Base-by-base conservation (phyloP, 2,329 filamentous ascomycete genomes). In the Fusarium sp. region DNA sequence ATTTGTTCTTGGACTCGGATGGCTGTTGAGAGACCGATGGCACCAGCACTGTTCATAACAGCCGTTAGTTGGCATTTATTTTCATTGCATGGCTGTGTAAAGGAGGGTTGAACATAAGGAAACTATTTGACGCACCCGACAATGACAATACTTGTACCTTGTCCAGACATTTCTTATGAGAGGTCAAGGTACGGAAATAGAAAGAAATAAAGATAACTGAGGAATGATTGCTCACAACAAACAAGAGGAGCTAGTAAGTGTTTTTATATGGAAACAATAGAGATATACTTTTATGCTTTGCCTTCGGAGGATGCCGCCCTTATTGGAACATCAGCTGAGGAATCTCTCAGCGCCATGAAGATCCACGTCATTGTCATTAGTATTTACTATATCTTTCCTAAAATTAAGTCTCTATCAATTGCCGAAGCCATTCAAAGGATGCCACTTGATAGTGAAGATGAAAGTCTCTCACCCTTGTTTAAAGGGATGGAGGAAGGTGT, bases 1-100 rank as follows among this genome's bases (percentile, higher is more conserved):
- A 23, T 13, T 40, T 55, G 17, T 17, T 58, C 52, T 58, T 61
- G 58, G 14, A 61, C 17, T 20, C 20, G n/a, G 10, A 61, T 33
- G 9, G 58, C 58, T 6, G 41, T 40, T 17, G 58, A 58, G 3
- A 61, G 58, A 18, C 58, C 58, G 13, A 61, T 40, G 5, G 58
- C 58, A 13, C 58, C 58, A 27, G 58, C 58, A 2, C 58, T 61
- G 3, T 44, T 14, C 7, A 30, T 8, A 7, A 30, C 7, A 30
- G 4, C 30, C 4, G 30, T 30, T 30, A 30, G 30, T n/a, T n/a
- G n/a, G n/a, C n/a, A n/a, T n/a, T n/a, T n/a, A n/a, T n/a, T n/a
- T n/a, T n/a, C n/a, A n/a, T n/a, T n/a, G n/a, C n/a, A n/a, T n/a
- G n/a, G n/a, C n/a, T n/a, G n/a, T n/a, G n/a, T n/a, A n/a, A n/a